A percentile compares a stretch with the other conserved stretches of the same genome.
Conservation (phyloP, 2,329 filamentous ascomycete species). For the Xylaria multiplex region DNA sequence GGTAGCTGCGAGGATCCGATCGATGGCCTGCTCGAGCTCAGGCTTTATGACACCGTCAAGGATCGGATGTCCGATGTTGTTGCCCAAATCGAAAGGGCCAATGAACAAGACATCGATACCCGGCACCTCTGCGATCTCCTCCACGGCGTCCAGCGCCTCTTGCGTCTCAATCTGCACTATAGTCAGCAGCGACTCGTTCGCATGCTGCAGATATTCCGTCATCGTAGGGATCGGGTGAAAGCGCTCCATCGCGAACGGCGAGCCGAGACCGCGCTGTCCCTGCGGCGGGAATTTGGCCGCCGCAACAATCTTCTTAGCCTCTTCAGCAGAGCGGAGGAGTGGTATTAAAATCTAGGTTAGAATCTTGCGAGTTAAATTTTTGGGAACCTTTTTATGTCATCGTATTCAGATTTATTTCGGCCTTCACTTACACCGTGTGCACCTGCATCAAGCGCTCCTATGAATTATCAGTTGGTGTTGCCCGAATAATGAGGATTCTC, state of each 20-base stretch:
- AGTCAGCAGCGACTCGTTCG: slow-evolving; percentile 67
- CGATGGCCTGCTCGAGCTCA: slow-evolving; percentile 68
- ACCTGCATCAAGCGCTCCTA: slow-evolving; percentile 67
- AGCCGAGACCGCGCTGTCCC: slow-evolving; percentile 65
- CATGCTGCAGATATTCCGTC: slow-evolving; percentile 66
- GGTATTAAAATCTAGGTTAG: slow-evolving; percentile 63
- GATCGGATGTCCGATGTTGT: slow-evolving; percentile 71
- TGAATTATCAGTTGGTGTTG: slow-evolving; percentile 36
- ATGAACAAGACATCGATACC: slow-evolving; percentile 73
- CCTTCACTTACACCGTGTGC: slow-evolving; percentile 62
- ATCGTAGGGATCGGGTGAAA: slow-evolving; percentile 60
- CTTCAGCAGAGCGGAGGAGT: slow-evolving; percentile 63
- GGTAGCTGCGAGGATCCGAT: slow-evolving; percentile 66
- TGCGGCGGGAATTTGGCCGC: slow-evolving; percentile 66
- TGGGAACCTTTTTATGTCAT: not conserved
- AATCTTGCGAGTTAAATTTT: slow-evolving; percentile 24
- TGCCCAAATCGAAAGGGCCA: slow-evolving; percentile 73
- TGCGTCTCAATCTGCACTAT: slow-evolving; percentile 76
- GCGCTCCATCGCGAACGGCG: slow-evolving; percentile 63
- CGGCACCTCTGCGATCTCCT: slow-evolving; percentile 69
- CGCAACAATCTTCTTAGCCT: slow-evolving; percentile 60
- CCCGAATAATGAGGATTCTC: not conserved
- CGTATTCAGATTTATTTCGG: not conserved
- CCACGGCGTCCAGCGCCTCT: slow-evolving; percentile 68
- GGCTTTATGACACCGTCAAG: slow-evolving; percentile 67